phyloP scores from a whole-genome alignment of 768 basidiomycete species.

The Coprinellus micaceus region DNA sequence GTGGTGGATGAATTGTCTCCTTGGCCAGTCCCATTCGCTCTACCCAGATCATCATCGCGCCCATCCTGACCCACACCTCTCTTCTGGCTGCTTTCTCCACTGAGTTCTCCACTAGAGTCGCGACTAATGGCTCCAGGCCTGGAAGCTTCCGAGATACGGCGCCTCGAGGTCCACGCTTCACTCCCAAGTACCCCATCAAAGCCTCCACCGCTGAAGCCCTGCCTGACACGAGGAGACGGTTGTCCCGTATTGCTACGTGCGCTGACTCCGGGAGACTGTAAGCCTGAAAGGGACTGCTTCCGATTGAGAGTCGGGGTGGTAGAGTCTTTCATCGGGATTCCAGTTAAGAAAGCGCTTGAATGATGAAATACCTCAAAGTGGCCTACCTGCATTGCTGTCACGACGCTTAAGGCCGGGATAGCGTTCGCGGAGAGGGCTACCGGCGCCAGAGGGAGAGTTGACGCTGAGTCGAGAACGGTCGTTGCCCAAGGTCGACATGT shows the following conservation, averaged over 20 bases:
- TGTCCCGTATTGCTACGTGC: slow-evolving; percentile 58
- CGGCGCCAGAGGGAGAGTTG: slow-evolving; percentile 39
- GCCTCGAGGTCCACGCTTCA: slow-evolving; percentile 66
- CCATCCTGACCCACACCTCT: slow-evolving; percentile 56
- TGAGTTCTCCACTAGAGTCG: slow-evolving; percentile 33
- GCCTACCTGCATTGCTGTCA: slow-evolving; percentile 61
- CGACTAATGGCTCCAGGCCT: slow-evolving; percentile 33
- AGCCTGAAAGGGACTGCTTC: slow-evolving; percentile 65
- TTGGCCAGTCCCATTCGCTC: neutral
- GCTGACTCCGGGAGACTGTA: slow-evolving; percentile 50
- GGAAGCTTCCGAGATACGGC: slow-evolving; percentile 57
- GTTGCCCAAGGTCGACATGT: slow-evolving; percentile 41
- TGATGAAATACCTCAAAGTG: slow-evolving; percentile 9
- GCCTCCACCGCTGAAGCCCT: slow-evolving; percentile 43
- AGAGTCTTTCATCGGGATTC: slow-evolving; percentile 45
- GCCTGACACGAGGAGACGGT: slow-evolving; percentile 66
- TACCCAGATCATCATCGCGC: slow-evolving; percentile 40
- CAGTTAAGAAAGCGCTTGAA: slow-evolving; percentile 13
- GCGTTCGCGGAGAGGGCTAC: slow-evolving; percentile 63
- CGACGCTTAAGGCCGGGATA: slow-evolving; percentile 62
- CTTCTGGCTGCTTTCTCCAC: slow-evolving; percentile 39
- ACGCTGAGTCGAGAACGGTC: slow-evolving; percentile 62
- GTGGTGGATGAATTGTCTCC: too few species aligned
- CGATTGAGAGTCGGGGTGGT: slow-evolving; percentile 52
- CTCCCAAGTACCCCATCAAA: slow-evolving; percentile 73